Conservation (phyloP, 2,329 filamentous ascomycete species). For the Ascochyta lentis region DNA sequence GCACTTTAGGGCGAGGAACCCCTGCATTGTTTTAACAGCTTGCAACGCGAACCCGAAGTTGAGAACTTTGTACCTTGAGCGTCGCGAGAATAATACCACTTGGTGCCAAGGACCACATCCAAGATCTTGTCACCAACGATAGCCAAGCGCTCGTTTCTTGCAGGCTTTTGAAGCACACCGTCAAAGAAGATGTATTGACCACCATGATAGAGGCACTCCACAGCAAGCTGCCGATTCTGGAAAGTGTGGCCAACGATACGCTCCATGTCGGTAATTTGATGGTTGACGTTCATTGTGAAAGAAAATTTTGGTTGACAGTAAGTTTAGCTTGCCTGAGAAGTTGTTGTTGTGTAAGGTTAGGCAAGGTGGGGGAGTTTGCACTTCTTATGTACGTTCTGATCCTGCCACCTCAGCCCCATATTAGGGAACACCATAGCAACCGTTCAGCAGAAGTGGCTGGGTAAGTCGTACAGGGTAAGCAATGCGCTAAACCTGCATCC, state of each 20-base stretch:
- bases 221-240: constrained; percentile 4
- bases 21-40: background rate
- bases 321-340: no score
- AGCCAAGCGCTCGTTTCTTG: constrained; percentile 19
- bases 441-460: no score
- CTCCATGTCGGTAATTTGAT: background rate
- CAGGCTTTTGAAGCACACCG: background rate
- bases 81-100: constrained; percentile 19
- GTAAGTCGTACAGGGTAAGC: no score
- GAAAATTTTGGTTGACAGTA: no score
- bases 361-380: no score
- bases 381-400: no score
- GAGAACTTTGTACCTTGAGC: constrained; percentile 3
- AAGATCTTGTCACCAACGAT: constrained; percentile 20
- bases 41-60: no score
- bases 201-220: background rate
- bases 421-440: no score
- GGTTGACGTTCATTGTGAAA: no score
- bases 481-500: no score
- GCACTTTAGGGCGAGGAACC: background rate
- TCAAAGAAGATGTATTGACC: background rate
- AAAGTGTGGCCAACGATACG: constrained; percentile 15
- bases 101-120: constrained; percentile 10
- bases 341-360: no score
- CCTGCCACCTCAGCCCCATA: no score